Percentiles rank a stretch among this genome's conserved stretches.
phyloP scores from a whole-genome alignment of 2,329 filamentous ascomycete genomes.

The Verticillium albo-atrum region DNA sequence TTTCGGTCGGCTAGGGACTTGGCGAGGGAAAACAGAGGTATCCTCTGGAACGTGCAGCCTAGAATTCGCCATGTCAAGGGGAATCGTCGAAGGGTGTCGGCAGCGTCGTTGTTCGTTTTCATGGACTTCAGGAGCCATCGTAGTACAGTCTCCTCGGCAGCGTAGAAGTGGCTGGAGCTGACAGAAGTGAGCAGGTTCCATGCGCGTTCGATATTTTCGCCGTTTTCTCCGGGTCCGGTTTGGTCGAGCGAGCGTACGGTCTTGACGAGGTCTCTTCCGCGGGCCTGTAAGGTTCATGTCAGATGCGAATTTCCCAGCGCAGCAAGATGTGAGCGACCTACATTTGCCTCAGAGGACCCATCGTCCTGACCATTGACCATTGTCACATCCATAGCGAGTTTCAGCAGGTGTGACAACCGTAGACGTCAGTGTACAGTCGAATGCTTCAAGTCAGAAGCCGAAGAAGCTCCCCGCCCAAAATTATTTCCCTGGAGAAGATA shows the following conservation, averaged over 20 bases:
- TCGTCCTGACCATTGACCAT: conserved; percentile 3
- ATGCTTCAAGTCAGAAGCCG: conserved; percentile 2
- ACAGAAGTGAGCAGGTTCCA: conserved; percentile 44
- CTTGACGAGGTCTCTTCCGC: conserved; percentile 38
- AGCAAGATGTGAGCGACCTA: not conserved
- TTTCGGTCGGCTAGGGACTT: conserved; percentile 66
- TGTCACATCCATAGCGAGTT: conserved; percentile 8
- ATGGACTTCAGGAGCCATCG: conserved; percentile 62
- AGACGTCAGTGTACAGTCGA: not conserved
- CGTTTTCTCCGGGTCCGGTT: conserved; percentile 35
- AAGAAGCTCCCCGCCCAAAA: conserved; percentile 1
- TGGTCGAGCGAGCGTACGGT: conserved; percentile 53
- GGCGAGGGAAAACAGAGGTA: conserved; percentile 66
- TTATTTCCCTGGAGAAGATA: conserved; percentile 21
- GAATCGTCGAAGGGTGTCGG: conserved; percentile 50
- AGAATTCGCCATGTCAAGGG: conserved; percentile 60
- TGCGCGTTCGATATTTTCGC: conserved; percentile 43
- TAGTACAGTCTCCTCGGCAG: conserved; percentile 53
- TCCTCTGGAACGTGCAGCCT: conserved; percentile 54
- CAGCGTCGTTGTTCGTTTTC: conserved; percentile 36
- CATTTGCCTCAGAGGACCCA: conserved; percentile 4
- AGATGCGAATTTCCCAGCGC: not conserved
- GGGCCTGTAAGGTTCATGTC: not conserved
- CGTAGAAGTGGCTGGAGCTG: conserved; percentile 39
- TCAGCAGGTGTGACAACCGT: not conserved